phyloP scores from a whole-genome alignment of 106 monocot species.

The Dendrobium chrysotoxum region DNA sequence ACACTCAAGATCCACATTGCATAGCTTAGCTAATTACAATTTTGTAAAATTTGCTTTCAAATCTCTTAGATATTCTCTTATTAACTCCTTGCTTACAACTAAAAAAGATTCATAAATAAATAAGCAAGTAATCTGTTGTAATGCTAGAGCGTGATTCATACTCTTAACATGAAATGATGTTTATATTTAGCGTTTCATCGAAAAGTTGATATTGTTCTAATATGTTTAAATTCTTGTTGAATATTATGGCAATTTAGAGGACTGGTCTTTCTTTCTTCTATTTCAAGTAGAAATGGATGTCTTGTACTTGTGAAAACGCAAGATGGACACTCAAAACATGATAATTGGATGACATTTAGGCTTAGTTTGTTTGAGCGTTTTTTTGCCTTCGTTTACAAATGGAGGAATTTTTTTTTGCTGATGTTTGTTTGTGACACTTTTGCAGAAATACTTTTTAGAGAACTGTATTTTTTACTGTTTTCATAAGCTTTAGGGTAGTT shows the following conservation, averaged over 20 bases:
- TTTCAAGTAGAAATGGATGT: neutral
- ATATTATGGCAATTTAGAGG: neutral
- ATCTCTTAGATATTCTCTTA: neutral
- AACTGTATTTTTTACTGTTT: no score
- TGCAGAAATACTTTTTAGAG: no score
- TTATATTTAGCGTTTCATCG: neutral
- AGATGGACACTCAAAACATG: neutral
- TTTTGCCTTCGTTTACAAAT: no score
- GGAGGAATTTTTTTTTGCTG: no score
- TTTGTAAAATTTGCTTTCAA: neutral
- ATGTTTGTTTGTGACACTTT: no score
- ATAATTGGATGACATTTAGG: neutral
- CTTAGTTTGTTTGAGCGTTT: no score
- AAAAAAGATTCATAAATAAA: neutral
- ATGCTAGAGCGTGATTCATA: neutral
- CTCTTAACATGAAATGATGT: slow-evolving; percentile 1
- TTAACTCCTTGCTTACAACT: neutral
- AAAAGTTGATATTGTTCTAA: neutral
- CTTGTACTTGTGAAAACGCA: neutral
- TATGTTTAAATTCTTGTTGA: neutral
- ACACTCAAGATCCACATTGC: neutral
- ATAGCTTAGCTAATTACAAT: neutral
- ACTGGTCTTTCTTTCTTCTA: neutral
- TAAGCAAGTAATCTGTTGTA: neutral
- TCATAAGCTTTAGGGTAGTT: no score